These are phyloP conservation scores for Mycena sanguinolenta DNA, from an alignment of 768 basidiomycete genomes.

Conservation along the genomic window DNA sequence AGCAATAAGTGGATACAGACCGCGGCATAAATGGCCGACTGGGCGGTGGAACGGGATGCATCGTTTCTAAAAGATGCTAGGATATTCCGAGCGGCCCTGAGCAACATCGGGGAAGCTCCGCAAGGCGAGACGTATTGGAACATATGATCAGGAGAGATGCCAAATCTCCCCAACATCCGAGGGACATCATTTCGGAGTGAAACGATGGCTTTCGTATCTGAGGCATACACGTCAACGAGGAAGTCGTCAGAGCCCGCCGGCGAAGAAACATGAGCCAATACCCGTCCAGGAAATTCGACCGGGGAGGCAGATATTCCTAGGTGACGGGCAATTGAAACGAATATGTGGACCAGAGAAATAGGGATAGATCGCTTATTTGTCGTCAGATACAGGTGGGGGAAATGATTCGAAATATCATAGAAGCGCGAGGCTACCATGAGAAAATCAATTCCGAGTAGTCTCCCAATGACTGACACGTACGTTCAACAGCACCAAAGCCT, in stretches of 20 bases:
- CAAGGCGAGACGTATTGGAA: constrained; percentile 44
- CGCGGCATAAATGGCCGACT: constrained; percentile 51
- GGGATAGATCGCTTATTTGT: constrained; percentile 66
- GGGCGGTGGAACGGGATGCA: constrained; percentile 36
- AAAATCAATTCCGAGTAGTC: neutral
- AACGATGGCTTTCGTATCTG: constrained; percentile 48
- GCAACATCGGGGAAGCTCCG: constrained; percentile 52
- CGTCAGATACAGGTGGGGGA: constrained; percentile 70
- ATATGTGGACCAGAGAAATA: constrained; percentile 71
- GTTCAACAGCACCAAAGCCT: constrained; percentile 59
- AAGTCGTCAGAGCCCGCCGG: constrained; percentile 52
- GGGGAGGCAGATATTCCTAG: constrained; percentile 67
- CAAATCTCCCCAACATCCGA: constrained; percentile 43
- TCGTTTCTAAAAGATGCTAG: constrained; percentile 45
- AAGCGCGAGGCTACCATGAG: constrained; percentile 51
- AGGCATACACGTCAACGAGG: constrained; percentile 64
- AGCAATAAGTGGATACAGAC: constrained; percentile 54
- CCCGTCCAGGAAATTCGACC: constrained; percentile 67
- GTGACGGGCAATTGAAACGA: constrained; percentile 65
- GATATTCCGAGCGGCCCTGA: constrained; percentile 55
- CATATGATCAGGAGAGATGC: constrained; percentile 38
- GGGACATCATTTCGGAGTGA: constrained; percentile 54
- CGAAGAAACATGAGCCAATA: constrained; percentile 64
- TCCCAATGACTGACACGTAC: constrained; percentile 46
- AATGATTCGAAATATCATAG: constrained; percentile 63